Base-by-base conservation (phyloP, 495 filamentous ascomycete genomes). In the Neurospora sp. region DNA sequence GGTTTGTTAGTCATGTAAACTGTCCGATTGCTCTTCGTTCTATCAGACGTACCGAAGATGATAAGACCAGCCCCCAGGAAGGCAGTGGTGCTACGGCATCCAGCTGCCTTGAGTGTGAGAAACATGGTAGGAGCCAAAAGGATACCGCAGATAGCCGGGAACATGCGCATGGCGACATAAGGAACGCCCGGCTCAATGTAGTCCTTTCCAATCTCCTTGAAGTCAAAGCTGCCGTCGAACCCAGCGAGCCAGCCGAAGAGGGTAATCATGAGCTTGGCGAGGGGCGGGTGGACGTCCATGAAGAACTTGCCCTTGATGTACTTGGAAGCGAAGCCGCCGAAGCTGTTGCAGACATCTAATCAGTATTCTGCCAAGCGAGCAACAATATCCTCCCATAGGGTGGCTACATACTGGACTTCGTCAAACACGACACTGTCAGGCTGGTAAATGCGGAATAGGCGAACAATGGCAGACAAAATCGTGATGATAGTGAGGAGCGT, bases 131-230 rank as follows among this genome's bases (percentile, higher is more conserved):
- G 94, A 37, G 96, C 92, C 41, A 95, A 89, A 70, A 94, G 78
- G 71, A 98, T 90, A 79, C 96, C 96, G 75, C 93, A 88, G 72
- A 98, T 81, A 39, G 96, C 96, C 0, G 96, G 96, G 73, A 97
- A 88, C 84, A 98, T 79, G 79, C 96, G 90, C 96, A 99, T 99
- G 48, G 96, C 93, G 20, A 99, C 96, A 83, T 98, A 99, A 14
- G 96, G 96, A 65, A 99, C 96, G 27, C 91, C 90, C 0, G 96
- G 93, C 82, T 95, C 96, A 68, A 98, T 79, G 77, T 99, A 99
- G 79, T 99, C 96, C 84, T 98, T 98, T 77, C 96, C 96, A 85
- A 99, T 99, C 76, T 99, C 96, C 85, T 99, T 99, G 86, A 99
- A 99, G 80, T 99, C 96, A 74, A 99, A 99, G 65, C 92, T 86